Evolutionary conservation across 768 basidiomycete genomes (phyloP), one percentile per base, ranked within the genome.

Genomic region (Pulveroboletus frians): DNA sequence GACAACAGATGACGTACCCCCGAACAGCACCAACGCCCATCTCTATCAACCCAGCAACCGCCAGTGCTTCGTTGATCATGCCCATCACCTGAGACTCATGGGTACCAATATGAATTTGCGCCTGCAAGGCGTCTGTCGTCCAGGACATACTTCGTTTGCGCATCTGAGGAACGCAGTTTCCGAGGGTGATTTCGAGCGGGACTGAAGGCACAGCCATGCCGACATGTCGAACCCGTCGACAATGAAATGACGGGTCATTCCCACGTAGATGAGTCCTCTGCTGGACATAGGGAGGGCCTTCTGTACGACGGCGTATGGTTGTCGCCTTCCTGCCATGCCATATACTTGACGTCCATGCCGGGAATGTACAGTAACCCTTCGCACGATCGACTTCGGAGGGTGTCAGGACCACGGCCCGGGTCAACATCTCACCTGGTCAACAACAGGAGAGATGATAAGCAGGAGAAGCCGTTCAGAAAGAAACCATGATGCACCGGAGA

Each of bases 401-500:
- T 5, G 89, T 87, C 39, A 95, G 66, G 46, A 93, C 61, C 1
- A 75, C 74, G 31, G 92, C 57, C 17, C 73, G 73, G 20, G 78
- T 69, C 31, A 58, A 54, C 17, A 76, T 59, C 2, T 62, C 50
- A 34, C 62, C 4, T 62, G 51, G 14, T 52, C 46, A 9, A 50
- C 35, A 20, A 46, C 17, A 10, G 85, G 79, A 8, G 76, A 73
- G 37, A 92, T 57, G 47, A 88, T 73, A 29, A 92, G 70, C 5
- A 92, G 68, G 13, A 92, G 73, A 0, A 89, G 90, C 3, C 91
- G 77, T 68, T 93, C 91, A 9, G 86, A 88, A 29, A 89, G 75
- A 29, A 58, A 53, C 91, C 92, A 94, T 18, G 76, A 59, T 8
- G 74, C 51, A 5, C 56, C 60, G 11, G 84, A 84, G 50, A 90